phyloP scores from a whole-genome alignment of 208 protist genomes.

The Leishmania braziliensis region DNA sequence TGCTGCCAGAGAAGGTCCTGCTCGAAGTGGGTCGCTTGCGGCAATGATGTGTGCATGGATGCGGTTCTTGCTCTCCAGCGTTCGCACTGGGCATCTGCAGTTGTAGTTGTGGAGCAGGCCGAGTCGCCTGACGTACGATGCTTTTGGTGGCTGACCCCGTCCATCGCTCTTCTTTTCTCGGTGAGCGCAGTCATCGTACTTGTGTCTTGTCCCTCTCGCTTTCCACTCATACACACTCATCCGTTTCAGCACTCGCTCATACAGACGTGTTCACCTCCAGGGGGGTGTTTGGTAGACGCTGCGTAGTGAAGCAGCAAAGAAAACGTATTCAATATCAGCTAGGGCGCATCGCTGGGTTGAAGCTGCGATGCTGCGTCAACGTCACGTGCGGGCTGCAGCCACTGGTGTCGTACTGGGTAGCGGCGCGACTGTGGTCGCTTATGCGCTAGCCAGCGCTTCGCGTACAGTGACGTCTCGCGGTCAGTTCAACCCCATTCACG shows the following conservation, averaged over 20 bases:
- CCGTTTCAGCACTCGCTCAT: not conserved
- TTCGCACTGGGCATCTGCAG: not conserved
- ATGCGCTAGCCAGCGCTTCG: not conserved
- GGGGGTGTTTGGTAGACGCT: not conserved
- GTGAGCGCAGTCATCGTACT: not conserved
- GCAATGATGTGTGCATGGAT: not conserved
- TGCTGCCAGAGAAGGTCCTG: not conserved
- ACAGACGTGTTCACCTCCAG: not conserved
- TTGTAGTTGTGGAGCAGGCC: not conserved
- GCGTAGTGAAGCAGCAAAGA: not conserved
- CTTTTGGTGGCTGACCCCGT: not conserved
- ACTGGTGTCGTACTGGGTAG: not conserved
- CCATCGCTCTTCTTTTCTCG: not conserved
- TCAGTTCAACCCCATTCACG: slow-evolving; percentile 87
- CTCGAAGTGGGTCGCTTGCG: not conserved
- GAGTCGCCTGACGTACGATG: not conserved
- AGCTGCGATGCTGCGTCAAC: slow-evolving; percentile 5
- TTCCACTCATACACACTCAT: not conserved
- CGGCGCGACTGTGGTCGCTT: not conserved
- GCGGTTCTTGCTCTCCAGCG: not conserved
- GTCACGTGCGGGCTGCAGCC: not conserved
- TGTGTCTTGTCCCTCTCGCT: not conserved
- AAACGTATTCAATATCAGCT: not conserved
- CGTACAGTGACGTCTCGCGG: slow-evolving; percentile 69
- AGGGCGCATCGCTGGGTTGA: not conserved